Percentiles rank a stretch among this genome's conserved stretches.
phyloP scores from a whole-genome alignment of 257 asterid species.

The Nicotiana sylvestris region DNA sequence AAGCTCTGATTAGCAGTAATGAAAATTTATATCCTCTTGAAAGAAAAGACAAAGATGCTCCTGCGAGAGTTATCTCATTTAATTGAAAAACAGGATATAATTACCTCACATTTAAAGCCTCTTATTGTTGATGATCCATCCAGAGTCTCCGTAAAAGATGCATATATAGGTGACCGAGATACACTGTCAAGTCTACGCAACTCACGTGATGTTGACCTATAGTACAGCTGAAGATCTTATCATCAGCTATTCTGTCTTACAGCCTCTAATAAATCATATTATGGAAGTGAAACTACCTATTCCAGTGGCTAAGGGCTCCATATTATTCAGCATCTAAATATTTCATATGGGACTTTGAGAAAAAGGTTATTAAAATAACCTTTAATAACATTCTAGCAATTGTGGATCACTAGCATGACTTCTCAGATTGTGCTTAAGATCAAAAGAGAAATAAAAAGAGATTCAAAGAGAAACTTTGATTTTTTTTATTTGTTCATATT shows the following conservation, averaged over 20 bases:
- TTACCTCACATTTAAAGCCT: slow-evolving; percentile 77
- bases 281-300: neutral
- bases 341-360: neutral
- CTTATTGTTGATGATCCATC: slow-evolving; percentile 93
- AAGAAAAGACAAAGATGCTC: neutral
- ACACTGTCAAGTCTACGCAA: slow-evolving; percentile 93
- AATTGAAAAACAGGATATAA: neutral
- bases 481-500: neutral
- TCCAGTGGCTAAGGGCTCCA: slow-evolving; percentile 5
- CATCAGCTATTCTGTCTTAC: slow-evolving; percentile 25
- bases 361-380: neutral
- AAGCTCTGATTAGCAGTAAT: neutral
- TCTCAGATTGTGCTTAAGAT: neutral
- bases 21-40: neutral
- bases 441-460: neutral
- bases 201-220: slow-evolving; percentile 95
- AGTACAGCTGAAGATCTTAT: slow-evolving; percentile 61
- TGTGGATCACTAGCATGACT: slow-evolving; percentile 2
- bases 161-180: slow-evolving; percentile 93
- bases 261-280: neutral
- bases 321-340: neutral
- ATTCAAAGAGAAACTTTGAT: neutral
- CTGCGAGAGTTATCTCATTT: neutral
- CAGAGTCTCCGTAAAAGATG: slow-evolving; percentile 90
- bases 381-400: neutral